Base-by-base conservation (phyloP, 2,329 filamentous ascomycete genomes). In the Colletotrichum falcatum region DNA sequence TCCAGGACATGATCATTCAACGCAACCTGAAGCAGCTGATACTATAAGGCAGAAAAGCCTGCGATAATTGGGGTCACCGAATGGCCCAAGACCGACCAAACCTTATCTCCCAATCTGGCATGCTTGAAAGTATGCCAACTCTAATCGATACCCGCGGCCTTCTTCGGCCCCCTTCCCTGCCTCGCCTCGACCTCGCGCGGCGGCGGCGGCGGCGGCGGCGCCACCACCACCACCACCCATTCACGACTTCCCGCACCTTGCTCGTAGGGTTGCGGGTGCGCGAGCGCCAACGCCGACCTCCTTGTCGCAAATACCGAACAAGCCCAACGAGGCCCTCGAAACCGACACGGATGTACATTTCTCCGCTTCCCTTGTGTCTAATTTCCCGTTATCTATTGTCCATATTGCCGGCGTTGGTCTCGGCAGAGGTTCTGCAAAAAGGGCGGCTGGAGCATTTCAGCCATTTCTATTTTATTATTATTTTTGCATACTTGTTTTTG, bases 1-100 rank as follows among this genome's bases (percentile, higher is more conserved):
- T 95, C 65, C 92, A 95, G 81, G 93, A 95, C 79, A 95, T 94
- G 90, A 93, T 94, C 76, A 94, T 94, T 77, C 92, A 94, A 81
- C 91, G 91, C 79, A 94, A 94, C 79, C 86, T 95, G 66, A 93
- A 94, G 82, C 91, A 92, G 81, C 84, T 94, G 77, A 93, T 95
- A 77, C 83, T 93, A 81, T 93, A 82, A 87, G 65, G 54, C 46
- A 61, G 65, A 33, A 7, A 7, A 61, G 56, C 37, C 44, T 54
- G 42, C 60, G 11, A 71, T 70, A 39, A 58, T 67, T n/a, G 23
- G 30, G 53, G 56, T 12, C 64, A n/a, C 26, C 20, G 9, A 16
- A 5, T 59, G 51, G 63, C 51, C 46, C 37, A 44, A 46, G 20
- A 60, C 30, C 44, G 5, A 42, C 39, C 16, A 61, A 61, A 48